Base-by-base conservation (phyloP, 148 eudicot genomes). In the Vaccinium darrowii region DNA sequence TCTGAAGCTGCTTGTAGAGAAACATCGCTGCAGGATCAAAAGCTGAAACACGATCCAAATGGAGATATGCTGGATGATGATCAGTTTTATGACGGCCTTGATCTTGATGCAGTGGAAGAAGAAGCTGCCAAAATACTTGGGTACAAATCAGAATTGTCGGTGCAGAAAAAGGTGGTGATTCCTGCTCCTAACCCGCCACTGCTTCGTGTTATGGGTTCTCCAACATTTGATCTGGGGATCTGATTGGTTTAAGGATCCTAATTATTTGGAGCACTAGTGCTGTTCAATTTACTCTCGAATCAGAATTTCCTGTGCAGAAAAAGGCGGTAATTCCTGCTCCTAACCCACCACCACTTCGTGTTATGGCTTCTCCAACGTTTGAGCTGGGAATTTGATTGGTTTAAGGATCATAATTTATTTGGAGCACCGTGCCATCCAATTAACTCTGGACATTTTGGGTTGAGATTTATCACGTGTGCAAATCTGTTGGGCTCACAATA, bases 211-310 rank as follows among this genome's bases (percentile, higher is more conserved):
- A 5, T 86, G 57, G 88, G 85, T 33, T 58, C 87, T 65, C 99
- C 99, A 39, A 88, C 95, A n/a, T 96, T 96, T 90, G 99, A 96
- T 88, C 97, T 96, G 69, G 98, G 98, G 78, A 86, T 96, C 83
- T 92, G 54, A 84, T 86, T 87, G 86, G 4, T 47, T 80, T 58
- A 60, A 58, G 52, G 52, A 60, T 60, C 63, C 50, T 56, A 79
- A 79, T 79, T 33, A 56, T 79, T 79, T 33, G 3, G 81, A 30
- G 63, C 39, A 13, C 58, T 57, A 33, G 80, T 21, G 7, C 47
- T 7, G 6, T 3, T 43, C 47, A 43, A 43, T 43, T 43, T 43
- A 43, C 47, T 43, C 47, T 43, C 0, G 47, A 88, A 86, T 85
- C 89, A 56, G 87, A 87, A 30, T 33, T 87, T 6, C 75, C 86